Evolutionary conservation across 1,284 basidiomycete genomes (phyloP), one percentile per base, ranked within the genome.

Genomic region (Violaceomyces palustris): DNA sequence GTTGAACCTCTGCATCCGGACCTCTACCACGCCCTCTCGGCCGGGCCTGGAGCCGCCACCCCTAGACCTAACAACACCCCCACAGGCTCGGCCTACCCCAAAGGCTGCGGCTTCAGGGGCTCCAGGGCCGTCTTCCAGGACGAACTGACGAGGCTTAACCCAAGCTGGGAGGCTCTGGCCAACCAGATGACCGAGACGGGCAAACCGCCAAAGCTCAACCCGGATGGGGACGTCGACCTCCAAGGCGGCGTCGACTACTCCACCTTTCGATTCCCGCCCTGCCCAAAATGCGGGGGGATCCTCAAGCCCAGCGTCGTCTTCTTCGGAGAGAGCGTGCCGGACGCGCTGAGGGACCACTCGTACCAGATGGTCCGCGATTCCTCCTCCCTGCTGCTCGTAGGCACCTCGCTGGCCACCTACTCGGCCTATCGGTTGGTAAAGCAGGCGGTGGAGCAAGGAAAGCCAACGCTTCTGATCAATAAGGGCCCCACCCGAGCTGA

Each of bases 281-380:
- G 72, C 39, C 69, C 71, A 4, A 56, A 50, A 36, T 74, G 72
- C 45, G 66, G 63, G 18, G 71, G 72, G 15, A 50, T 72, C 2
- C 47, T 74, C 19, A 74, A 74, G 48, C 72, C 72, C 0, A 51
- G 52, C 10, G 70, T 73, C 14, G 56, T 69, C 27, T 70, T 73
- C 35, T 74, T 74, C 34, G 72, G 71, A 24, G 72, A 74, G 41
- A 61, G 57, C 12, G 64, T 74, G 4, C 66, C 64, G 10, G 45
- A 58, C 18, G 32, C 39, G 11, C 35, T 71, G 12, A 56, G 61
- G 12, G 52, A 64, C 11, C 50, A 50, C 15, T 55, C 60, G 6
- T 55, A 50, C 29, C 22, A 45, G 10, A 34, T 64, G 24, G 50
- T 72, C 5, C 35, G 57, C n/a, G 35, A 62, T n/a, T 42, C 57